Conservation (phyloP, 306 rosid species). For the Fragaria nilgerrensis region DNA sequence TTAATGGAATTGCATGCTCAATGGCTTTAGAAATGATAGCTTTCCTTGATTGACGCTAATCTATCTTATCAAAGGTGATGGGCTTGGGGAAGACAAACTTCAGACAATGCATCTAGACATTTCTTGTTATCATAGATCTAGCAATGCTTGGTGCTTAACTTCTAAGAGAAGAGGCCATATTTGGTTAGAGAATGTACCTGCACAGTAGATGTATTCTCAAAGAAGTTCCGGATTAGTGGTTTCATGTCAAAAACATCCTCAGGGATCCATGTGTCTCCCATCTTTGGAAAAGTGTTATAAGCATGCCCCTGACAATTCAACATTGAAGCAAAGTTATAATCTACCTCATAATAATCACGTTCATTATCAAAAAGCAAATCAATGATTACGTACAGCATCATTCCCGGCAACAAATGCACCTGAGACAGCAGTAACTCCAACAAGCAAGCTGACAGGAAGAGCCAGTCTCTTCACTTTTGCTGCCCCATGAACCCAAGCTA, state of each 20-base stretch:
- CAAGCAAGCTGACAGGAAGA: constrained; percentile 71
- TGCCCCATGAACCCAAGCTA: constrained; percentile 79
- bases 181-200: neutral
- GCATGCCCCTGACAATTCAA: constrained; percentile 67
- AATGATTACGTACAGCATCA: constrained; percentile 67
- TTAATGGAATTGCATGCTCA: neutral
- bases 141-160: neutral
- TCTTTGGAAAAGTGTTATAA: constrained; percentile 82
- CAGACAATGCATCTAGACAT: neutral
- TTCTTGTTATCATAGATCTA: neutral
- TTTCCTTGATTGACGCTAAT: neutral
- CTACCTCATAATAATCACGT: neutral
- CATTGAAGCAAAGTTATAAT: constrained; percentile 23
- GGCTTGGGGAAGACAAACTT: neutral
- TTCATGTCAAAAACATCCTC: constrained; percentile 68
- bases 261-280: constrained; percentile 86
- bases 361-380: constrained; percentile 17
- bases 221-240: constrained; percentile 80
- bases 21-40: neutral
- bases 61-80: neutral
- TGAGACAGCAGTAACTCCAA: constrained; percentile 78
- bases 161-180: neutral
- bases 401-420: constrained; percentile 97
- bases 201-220: constrained; percentile 49
- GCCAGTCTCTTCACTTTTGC: constrained; percentile 77